Percentiles rank a stretch among this genome's conserved stretches.
phyloP scores from a whole-genome alignment of 768 basidiomycete species.

The Thelephora aurantiotincta region DNA sequence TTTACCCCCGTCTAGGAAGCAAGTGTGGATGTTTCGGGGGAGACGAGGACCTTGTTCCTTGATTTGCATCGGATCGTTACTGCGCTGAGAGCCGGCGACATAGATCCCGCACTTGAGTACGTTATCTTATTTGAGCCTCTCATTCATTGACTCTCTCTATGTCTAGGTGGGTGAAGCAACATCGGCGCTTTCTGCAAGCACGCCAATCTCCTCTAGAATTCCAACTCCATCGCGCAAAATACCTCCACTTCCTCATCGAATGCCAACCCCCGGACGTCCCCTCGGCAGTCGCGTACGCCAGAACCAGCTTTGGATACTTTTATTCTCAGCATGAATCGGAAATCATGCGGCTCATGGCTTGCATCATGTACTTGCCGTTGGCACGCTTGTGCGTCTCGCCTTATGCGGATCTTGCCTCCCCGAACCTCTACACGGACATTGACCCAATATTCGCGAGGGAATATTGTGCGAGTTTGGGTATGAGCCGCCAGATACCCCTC shows the following conservation, averaged over 20 bases:
- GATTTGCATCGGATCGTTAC: slow-evolving; percentile 63
- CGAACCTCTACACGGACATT: slow-evolving; percentile 62
- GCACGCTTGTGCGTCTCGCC: slow-evolving; percentile 51
- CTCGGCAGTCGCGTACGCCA: slow-evolving; percentile 65
- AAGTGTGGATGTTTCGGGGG: slow-evolving; percentile 35
- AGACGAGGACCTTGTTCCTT: slow-evolving; percentile 41
- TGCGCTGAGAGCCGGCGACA: slow-evolving; percentile 49
- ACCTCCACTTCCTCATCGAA: slow-evolving; percentile 61
- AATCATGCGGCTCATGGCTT: slow-evolving; percentile 56
- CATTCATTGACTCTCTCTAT: not conserved
- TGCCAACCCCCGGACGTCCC: slow-evolving; percentile 41
- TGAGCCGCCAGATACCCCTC: slow-evolving; percentile 82
- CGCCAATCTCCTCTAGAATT: slow-evolving; percentile 81
- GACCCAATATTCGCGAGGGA: slow-evolving; percentile 79
- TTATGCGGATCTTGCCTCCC: slow-evolving; percentile 62
- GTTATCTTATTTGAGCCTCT: slow-evolving; percentile 11
- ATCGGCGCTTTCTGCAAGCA: slow-evolving; percentile 48
- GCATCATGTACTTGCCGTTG: slow-evolving; percentile 57
- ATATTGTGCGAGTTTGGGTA: slow-evolving; percentile 75
- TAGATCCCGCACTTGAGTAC: slow-evolving; percentile 67
- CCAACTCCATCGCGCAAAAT: slow-evolving; percentile 81
- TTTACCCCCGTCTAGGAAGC: slow-evolving; percentile 42
- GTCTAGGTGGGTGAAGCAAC: slow-evolving; percentile 65
- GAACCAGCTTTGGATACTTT: slow-evolving; percentile 46
- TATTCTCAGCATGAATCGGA: slow-evolving; percentile 46